These are phyloP conservation scores for Trichoderma sp. DNA, from an alignment of 2,329 filamentous ascomycete species.

Conservation along the genomic window DNA sequence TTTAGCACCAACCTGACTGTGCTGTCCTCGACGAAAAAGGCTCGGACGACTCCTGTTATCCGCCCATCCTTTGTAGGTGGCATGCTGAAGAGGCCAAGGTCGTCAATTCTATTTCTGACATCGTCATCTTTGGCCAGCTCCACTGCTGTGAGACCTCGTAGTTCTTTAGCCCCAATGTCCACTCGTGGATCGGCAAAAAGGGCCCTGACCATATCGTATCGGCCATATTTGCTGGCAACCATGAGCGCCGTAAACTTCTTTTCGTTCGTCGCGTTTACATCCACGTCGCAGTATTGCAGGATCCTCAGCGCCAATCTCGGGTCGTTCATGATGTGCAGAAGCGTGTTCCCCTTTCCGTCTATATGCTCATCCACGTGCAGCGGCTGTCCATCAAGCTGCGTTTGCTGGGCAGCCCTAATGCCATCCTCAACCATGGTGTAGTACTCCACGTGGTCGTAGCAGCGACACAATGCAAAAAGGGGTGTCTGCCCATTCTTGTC, in stretches of 20 bases:
- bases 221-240: conserved; percentile 97
- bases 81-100: conserved; percentile 79
- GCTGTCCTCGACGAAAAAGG: conserved; percentile 96
- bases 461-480: conserved; percentile 88
- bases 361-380: conserved; percentile 91
- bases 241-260: conserved; percentile 93
- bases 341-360: conserved; percentile 86
- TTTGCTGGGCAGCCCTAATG: conserved; percentile 66
- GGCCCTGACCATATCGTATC: conserved; percentile 86
- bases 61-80: conserved; percentile 69
- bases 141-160: conserved; percentile 86
- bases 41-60: conserved; percentile 88
- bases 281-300: conserved; percentile 82
- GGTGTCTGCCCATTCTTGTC: conserved; percentile 99
- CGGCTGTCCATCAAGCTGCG: conserved; percentile 74
- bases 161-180: conserved; percentile 78
- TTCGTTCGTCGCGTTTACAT: conserved; percentile 93
- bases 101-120: conserved; percentile 92
- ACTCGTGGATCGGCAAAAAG: conserved; percentile 86
- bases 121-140: conserved; percentile 98
- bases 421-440: conserved; percentile 81
- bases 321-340: conserved; percentile 94
- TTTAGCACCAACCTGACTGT: conserved; percentile 91
- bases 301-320: conserved; percentile 71
- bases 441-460: conserved; percentile 90